A percentile compares a stretch with the other conserved stretches of the same genome.
Evolutionary conservation across 1,139 yeast genomes (phyloP).

Genomic region (Scheffersomyces stambukii): DNA sequence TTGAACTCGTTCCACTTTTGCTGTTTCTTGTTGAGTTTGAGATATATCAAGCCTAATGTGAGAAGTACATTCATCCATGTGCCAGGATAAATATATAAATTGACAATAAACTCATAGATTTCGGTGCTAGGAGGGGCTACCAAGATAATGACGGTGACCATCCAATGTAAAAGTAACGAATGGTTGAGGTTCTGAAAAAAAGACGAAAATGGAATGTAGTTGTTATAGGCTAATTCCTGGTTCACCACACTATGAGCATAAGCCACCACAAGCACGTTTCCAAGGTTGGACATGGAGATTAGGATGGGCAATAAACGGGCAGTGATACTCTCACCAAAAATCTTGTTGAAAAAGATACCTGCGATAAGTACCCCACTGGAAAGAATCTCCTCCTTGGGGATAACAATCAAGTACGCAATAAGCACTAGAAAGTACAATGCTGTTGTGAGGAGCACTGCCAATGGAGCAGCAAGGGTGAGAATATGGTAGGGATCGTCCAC

Average conservation of each 20-base stretch:
- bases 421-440: slow-evolving; percentile 65
- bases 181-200: slow-evolving; percentile 51
- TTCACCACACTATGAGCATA: slow-evolving; percentile 77
- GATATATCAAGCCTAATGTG: slow-evolving; percentile 38
- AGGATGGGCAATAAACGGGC: slow-evolving; percentile 62
- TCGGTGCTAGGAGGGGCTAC: slow-evolving; percentile 46
- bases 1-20: slow-evolving; percentile 33
- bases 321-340: slow-evolving; percentile 67
- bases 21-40: slow-evolving; percentile 24
- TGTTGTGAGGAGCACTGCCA: slow-evolving; percentile 57
- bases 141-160: slow-evolving; percentile 40
- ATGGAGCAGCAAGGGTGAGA: slow-evolving; percentile 68
- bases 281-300: slow-evolving; percentile 71
- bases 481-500: slow-evolving; percentile 59
- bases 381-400: slow-evolving; percentile 58
- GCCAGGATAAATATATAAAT: slow-evolving; percentile 48
- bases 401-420: slow-evolving; percentile 71
- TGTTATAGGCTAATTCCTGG: slow-evolving; percentile 71
- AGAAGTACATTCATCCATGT: slow-evolving; percentile 47
- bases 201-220: slow-evolving; percentile 63
- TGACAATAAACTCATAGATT: slow-evolving; percentile 46
- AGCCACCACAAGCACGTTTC: slow-evolving; percentile 74
- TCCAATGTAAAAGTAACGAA: slow-evolving; percentile 43
- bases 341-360: slow-evolving; percentile 67
- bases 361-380: slow-evolving; percentile 69